Percentiles rank a stretch among this genome's conserved stretches.
Conservation (phyloP, 768 basidiomycete species). For the Chalciporus pseudorubinellus region DNA sequence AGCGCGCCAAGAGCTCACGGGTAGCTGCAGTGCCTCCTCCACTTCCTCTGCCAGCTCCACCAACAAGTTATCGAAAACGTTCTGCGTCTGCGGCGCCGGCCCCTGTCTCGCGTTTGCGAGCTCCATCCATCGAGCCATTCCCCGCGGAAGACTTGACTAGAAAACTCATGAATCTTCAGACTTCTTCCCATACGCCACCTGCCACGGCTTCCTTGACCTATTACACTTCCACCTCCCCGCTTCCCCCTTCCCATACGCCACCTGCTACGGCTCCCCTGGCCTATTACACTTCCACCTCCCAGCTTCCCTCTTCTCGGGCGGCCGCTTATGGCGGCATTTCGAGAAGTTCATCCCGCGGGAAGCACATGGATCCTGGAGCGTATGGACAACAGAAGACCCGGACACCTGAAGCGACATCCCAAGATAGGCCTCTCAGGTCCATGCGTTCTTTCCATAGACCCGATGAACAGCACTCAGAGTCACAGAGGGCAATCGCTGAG, state of each 20-base stretch:
- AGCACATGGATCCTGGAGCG: conserved; percentile 8
- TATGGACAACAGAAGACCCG: conserved; percentile 23
- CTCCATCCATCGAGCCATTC: conserved; percentile 39
- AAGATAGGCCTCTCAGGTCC: conserved; percentile 39
- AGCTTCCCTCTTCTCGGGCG: conserved; percentile 10
- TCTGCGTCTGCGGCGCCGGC: conserved; percentile 29
- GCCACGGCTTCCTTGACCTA: conserved; percentile 5
- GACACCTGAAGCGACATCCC: conserved; percentile 17
- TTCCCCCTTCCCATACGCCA: conserved; percentile 13
- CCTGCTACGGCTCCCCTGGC: conserved; percentile 9
- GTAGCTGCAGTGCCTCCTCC: conserved; percentile 17
- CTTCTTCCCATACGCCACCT: conserved; percentile 19
- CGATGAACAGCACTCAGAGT: conserved; percentile 35
- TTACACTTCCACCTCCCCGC: conserved; percentile 9
- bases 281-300: conserved; percentile 9
- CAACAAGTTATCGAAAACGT: conserved; percentile 36
- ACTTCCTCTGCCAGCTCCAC: conserved; percentile 29
- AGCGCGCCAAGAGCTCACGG: conserved; percentile 37
- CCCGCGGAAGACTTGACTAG: conserved; percentile 57
- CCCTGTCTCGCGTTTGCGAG: conserved; percentile 26
- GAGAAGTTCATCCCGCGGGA: conserved; percentile 22
- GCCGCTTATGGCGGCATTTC: conserved; percentile 16
- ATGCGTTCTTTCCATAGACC: conserved; percentile 63
- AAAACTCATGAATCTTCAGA: conserved; percentile 54
- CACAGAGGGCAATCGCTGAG: conserved; percentile 35